Base-by-base conservation (phyloP, 805 yeast species). In the Wickerhamomyces xylosicus region DNA sequence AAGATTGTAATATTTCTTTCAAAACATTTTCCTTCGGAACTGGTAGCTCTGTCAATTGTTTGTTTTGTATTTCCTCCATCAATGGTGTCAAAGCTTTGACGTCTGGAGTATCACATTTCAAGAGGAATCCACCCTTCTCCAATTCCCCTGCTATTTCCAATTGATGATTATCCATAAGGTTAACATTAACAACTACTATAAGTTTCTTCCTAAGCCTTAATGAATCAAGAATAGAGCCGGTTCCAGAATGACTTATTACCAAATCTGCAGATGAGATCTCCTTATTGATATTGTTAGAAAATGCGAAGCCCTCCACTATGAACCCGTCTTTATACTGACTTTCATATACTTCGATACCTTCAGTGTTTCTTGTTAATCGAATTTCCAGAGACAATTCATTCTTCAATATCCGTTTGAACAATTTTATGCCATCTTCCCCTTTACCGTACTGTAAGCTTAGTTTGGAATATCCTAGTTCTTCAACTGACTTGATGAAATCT, bases 91-190 rank as follows among this genome's bases (percentile, higher is more conserved):
- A 25, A 25, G 14, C 14, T 4, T 25, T n/a, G 5, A 11, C 14
- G 13, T 25, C 29, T 9, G 29, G 29, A 4, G 5, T 25, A 5
- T 25, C 29, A 13, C 14, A 7, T 11, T 47, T 42, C 19, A 63
- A 32, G 20, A 69, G 47, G 32, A 59, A 56, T 1, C 63, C 61
- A 33, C 54, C 37, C 1, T 51, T 34, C 11, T 57, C 63, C 35
- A 82, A 64, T 37, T 71, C 76, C n/a, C 56, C 50, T 0, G 95
- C 92, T 7, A 85, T 77, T 44, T 89, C 90, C 15, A 59, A 46
- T 56, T 89, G 96, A 56, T 89, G 97, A 54, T 87, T 85, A 54
- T 85, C 85, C 85, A 85, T 83, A n/a, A 92, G 67, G 5, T 57
- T 48, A 10, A 71, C 69, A 56, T 90, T 90, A 8, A 78, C 72